Evolutionary conservation across 768 basidiomycete species (phyloP).

Genomic region (Boletus vinaceobasis): DNA sequence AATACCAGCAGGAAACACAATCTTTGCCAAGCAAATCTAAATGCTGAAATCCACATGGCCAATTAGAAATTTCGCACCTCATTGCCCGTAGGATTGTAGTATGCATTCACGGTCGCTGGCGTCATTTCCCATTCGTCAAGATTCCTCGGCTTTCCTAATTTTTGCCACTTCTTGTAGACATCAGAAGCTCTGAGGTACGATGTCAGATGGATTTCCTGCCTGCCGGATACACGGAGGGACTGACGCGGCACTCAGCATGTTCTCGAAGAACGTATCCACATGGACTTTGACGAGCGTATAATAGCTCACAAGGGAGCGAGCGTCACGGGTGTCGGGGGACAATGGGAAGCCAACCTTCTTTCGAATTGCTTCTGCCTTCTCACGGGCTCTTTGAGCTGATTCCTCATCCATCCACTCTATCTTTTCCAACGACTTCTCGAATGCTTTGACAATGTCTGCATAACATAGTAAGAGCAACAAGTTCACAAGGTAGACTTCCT

Average conservation of each 20-base stretch:
- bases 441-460: constrained; percentile 75
- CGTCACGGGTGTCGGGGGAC: constrained; percentile 75
- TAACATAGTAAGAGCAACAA: constrained; percentile 8
- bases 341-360: constrained; percentile 93
- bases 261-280: constrained; percentile 76
- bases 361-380: constrained; percentile 61
- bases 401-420: constrained; percentile 91
- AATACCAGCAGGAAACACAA: constrained; percentile 96
- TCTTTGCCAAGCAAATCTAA: constrained; percentile 40
- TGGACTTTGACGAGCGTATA: constrained; percentile 69
- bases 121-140: constrained; percentile 82
- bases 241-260: constrained; percentile 65
- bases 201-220: constrained; percentile 4
- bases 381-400: constrained; percentile 76
- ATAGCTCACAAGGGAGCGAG: constrained; percentile 67
- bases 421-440: constrained; percentile 68
- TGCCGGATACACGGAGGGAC: constrained; percentile 1
- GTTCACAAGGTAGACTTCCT: not conserved
- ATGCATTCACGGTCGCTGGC: constrained; percentile 83
- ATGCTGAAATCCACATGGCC: not conserved
- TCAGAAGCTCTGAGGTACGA: constrained; percentile 47
- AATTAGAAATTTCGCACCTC: constrained; percentile 48
- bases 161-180: constrained; percentile 67
- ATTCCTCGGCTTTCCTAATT: constrained; percentile 69
- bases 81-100: constrained; percentile 83